These are phyloP conservation scores for Rhinocladiella similis DNA, from an alignment of 2,329 filamentous ascomycete species.

Conservation along the genomic window DNA sequence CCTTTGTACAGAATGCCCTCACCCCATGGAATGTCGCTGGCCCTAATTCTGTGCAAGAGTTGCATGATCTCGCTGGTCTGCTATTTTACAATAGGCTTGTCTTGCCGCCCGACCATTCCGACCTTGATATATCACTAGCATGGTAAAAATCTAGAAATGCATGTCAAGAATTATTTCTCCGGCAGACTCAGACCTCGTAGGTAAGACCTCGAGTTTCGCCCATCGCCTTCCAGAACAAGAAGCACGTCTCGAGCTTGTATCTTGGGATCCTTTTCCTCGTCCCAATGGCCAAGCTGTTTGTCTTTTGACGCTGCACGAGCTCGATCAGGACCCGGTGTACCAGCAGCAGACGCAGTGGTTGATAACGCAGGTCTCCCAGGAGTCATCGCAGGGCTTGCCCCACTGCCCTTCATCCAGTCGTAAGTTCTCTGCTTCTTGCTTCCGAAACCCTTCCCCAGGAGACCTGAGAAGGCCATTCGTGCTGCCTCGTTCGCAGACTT, in stretches of 20 bases:
- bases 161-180: conserved; percentile 22
- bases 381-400: conserved; percentile 32
- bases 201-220: conserved; percentile 49
- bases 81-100: conserved; percentile 18
- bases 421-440: conserved; percentile 47
- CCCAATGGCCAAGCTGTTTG: conserved; percentile 69
- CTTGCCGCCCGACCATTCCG: neutral
- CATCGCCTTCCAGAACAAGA: conserved; percentile 75
- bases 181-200: conserved; percentile 41
- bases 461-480: conserved; percentile 67
- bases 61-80: neutral
- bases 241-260: conserved; percentile 86
- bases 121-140: neutral
- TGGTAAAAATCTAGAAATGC: conserved; percentile 22
- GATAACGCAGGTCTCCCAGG: conserved; percentile 15
- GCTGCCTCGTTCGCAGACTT: conserved; percentile 82
- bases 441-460: conserved; percentile 54
- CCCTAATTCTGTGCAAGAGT: neutral
- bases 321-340: conserved; percentile 21
- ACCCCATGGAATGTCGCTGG: neutral
- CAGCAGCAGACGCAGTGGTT: conserved; percentile 17
- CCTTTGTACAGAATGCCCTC: neutral
- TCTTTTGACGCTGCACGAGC: conserved; percentile 37
- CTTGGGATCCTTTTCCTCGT: conserved; percentile 74
- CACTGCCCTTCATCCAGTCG: conserved; percentile 45